Percentiles rank a stretch among this genome's conserved stretches.
These are phyloP conservation scores for Pontederia crassipes DNA, from an alignment of 176 grass and related monocot species.

Conservation along the genomic window DNA sequence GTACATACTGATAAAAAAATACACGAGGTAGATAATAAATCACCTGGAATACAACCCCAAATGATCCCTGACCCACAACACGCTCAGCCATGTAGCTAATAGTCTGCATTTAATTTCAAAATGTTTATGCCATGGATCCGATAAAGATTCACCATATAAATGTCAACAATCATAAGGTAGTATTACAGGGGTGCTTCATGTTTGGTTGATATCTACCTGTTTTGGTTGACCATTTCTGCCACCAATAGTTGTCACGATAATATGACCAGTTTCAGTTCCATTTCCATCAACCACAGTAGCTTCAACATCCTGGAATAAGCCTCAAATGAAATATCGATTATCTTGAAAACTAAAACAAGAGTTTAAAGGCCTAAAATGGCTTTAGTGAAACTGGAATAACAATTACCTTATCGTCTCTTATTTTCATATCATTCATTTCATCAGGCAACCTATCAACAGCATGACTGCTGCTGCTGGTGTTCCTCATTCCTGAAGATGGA, in stretches of 20 bases:
- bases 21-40: background rate
- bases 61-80: conserved; percentile 14
- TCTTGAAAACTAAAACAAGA: background rate
- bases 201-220: conserved; percentile 26
- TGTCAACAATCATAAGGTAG: background rate
- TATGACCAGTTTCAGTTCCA: conserved; percentile 65
- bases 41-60: conserved; percentile 15
- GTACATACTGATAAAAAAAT: background rate
- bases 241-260: conserved; percentile 69
- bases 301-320: conserved; percentile 41
- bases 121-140: background rate
- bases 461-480: conserved; percentile 29
- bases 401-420: conserved; percentile 67
- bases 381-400: background rate
- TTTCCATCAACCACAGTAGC: conserved; percentile 60
- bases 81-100: conserved; percentile 20
- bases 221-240: conserved; percentile 65
- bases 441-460: conserved; percentile 38
- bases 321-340: background rate
- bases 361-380: background rate
- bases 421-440: conserved; percentile 67
- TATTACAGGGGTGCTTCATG: background rate
- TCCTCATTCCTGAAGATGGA: conserved; percentile 30
- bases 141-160: background rate
- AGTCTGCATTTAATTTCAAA: background rate